Evolutionary conservation across 805 yeast species (phyloP), one percentile per base, ranked within the genome.

Genomic region (Wickerhamiella slavikovae): DNA sequence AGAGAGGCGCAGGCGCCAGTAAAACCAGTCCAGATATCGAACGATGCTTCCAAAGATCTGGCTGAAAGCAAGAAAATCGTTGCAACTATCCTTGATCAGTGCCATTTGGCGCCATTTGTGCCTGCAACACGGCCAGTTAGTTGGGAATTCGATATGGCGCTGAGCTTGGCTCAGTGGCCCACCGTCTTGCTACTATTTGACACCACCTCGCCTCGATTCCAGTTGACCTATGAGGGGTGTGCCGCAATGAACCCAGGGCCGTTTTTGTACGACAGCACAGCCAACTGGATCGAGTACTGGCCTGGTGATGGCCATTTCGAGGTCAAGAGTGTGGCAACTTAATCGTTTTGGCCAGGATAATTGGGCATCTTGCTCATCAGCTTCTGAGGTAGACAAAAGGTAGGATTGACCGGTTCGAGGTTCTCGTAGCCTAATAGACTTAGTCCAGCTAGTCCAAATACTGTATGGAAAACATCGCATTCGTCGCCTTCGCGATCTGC

Each of bases 401-500:
- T 62, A 0, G 99, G 94, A 49, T 82, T 85, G 6, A 89, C 66
- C 4, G 59, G 56, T n/a, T 51, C 60, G 17, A 85, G 54, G 27
- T 58, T 54, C 12, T 66, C 68, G 33, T 53, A 66, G 2, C 75
- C 76, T 51, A 83, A 58, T 30, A 89, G 51, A 43, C 91, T 71
- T 34, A 89, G 56, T 0, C 94, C 99, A 0, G 94, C 74, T 14
- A 85, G 54, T 0, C 93, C 93, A 52, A 89, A 89, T 12, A 73
- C 59, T 0, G 98, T 89, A 47, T 89, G 99, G 47, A 69, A 89
- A 0, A 89, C 89, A 47, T 89, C 99, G 2, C 72, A 83, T 48
- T 75, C 80, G 46, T 91, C 82, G 26, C 72, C 93, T 7, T 80
- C 77, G 15, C 98, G 57, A 50, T 89, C 99, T 35, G 93, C 71